These are phyloP conservation scores for Podila horticola DNA, from an alignment of 192 early-diverging fungal genomes.

Conservation along the genomic window DNA sequence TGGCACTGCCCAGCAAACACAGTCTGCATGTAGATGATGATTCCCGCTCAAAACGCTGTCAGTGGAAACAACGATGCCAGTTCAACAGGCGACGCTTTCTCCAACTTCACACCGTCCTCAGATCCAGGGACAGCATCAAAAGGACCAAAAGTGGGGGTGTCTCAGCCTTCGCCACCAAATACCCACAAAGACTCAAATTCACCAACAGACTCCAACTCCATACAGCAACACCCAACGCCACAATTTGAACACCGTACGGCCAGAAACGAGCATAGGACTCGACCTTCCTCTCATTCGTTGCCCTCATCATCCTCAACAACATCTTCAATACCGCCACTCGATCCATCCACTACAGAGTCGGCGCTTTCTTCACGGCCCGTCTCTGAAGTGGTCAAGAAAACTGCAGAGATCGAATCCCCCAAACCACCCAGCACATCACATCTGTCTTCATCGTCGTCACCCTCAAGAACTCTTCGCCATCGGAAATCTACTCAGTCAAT, in stretches of 20 bases:
- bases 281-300: background rate
- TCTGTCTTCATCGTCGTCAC: background rate
- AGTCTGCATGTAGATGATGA: no score
- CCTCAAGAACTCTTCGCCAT: constrained; percentile 12
- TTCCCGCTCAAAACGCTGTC: no score
- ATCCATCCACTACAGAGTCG: background rate
- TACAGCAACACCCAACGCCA: background rate
- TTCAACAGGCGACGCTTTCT: no score
- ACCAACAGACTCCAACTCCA: background rate
- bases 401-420: constrained; percentile 7
- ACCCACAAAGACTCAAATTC: no score
- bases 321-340: background rate
- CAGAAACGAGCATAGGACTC: background rate
- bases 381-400: constrained; percentile 24
- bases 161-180: no score
- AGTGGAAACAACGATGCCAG: no score
- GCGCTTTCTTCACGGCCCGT: background rate
- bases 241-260: no score
- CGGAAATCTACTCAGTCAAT: constrained; percentile 16
- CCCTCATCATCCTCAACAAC: background rate
- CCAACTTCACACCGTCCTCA: no score
- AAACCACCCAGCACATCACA: constrained; percentile 8
- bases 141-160: no score
- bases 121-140: no score
- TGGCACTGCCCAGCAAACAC: no score